Conservation (phyloP, 805 yeast genomes). For the Cyberlindnera mrakii region DNA sequence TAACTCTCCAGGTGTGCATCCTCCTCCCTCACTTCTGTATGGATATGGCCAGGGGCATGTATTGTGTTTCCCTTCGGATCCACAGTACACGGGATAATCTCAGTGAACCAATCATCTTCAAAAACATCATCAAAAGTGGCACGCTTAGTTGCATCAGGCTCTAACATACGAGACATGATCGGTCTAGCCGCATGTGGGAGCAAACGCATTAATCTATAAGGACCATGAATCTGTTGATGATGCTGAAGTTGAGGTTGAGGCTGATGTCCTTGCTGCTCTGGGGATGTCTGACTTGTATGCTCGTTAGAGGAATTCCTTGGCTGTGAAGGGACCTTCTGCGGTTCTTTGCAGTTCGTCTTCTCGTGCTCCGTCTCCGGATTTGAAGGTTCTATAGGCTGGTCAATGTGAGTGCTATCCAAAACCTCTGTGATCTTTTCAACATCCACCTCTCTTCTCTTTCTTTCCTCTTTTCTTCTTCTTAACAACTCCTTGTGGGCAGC, state of each 20-base stretch:
- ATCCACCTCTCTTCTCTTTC: constrained; percentile 7
- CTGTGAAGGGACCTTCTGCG: too few relatives aligned
- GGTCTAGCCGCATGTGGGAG: constrained; percentile 84
- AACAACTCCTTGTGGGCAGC: constrained; percentile 62
- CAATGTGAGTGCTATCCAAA: constrained; percentile 12
- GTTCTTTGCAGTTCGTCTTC: not conserved
- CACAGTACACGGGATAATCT: constrained; percentile 56
- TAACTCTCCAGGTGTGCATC: constrained; percentile 40
- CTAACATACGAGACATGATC: constrained; percentile 58
- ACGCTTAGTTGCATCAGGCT: constrained; percentile 53
- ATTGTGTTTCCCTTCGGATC: constrained; percentile 34
- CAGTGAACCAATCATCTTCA: constrained; percentile 64
- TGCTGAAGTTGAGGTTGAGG: constrained; percentile 1
- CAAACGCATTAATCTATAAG: constrained; percentile 73
- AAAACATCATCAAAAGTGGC: constrained; percentile 63
- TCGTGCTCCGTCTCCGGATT: not conserved
- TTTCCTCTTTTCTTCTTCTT: constrained; percentile 51
- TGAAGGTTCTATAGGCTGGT: constrained; percentile 1
- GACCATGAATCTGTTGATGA: constrained; percentile 50
- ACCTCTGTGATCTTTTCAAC: constrained; percentile 7
- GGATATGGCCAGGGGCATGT: constrained; percentile 44
- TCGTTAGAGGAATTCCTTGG: too few relatives aligned
- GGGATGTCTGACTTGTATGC: not conserved
- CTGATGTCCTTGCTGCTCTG: not conserved
- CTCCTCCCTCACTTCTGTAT: constrained; percentile 42